Evolutionary conservation across 164 flowering plant species (phyloP).

Genomic region (Cinnamomum micranthum): DNA sequence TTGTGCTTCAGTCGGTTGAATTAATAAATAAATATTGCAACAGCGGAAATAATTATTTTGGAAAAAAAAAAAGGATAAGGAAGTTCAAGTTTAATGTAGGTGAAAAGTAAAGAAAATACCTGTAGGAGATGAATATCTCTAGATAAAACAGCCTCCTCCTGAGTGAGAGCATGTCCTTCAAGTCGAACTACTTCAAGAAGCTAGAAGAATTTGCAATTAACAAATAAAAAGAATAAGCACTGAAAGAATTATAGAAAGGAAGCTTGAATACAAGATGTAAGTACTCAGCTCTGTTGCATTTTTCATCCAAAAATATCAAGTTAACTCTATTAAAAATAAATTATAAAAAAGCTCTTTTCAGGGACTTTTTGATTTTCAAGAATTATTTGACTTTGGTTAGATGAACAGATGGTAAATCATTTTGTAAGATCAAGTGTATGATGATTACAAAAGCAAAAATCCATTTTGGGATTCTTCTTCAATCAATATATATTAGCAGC

Average conservation of each 20-base stretch:
- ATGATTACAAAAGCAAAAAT: too few species aligned
- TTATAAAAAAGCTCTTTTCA: background rate
- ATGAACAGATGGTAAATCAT: too few species aligned
- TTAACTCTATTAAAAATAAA: background rate
- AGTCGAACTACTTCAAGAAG: slow-evolving; percentile 84
- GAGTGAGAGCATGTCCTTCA: slow-evolving; percentile 80
- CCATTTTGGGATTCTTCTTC: background rate
- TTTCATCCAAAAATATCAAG: background rate
- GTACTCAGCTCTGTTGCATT: background rate
- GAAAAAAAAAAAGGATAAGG: background rate
- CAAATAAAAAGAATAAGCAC: slow-evolving; percentile 1
- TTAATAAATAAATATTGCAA: too few species aligned
- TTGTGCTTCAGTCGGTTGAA: too few species aligned
- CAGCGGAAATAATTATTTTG: background rate
- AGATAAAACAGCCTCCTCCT: slow-evolving; percentile 68
- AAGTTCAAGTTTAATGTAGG: background rate
- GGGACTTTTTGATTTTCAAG: too few species aligned
- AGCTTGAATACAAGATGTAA: background rate
- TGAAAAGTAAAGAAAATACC: slow-evolving; percentile 34
- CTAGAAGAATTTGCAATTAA: slow-evolving; percentile 30
- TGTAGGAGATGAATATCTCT: slow-evolving; percentile 89
- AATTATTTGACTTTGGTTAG: too few species aligned
- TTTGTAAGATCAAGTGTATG: background rate
- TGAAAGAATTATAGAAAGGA: background rate
- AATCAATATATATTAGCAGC: background rate